These are phyloP conservation scores for Syncephalastrum contaminatum DNA, from an alignment of 371 early-diverging fungal genomes.

Conservation along the genomic window DNA sequence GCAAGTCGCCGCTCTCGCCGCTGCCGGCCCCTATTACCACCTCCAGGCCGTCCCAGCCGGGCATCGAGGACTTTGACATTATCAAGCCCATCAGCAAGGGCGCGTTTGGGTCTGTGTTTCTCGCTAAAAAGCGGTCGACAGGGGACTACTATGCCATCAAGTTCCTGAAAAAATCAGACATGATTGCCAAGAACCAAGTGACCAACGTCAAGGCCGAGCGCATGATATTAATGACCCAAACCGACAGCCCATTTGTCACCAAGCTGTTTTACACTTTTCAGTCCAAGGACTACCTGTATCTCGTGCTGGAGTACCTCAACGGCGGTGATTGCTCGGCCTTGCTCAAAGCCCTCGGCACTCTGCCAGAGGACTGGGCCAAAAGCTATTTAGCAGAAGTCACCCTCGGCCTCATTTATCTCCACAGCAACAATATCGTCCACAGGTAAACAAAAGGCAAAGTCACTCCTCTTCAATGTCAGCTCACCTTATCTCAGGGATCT, in stretches of 20 bases:
- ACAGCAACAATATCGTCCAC: constrained; percentile 80
- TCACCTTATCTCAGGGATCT: constrained; percentile 57
- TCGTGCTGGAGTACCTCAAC: constrained; percentile 95
- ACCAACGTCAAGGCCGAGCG: constrained; percentile 88
- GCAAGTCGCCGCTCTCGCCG: constrained; percentile 46
- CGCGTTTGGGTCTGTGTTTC: constrained; percentile 88
- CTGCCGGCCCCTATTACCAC: constrained; percentile 35
- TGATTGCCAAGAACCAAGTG: constrained; percentile 92
- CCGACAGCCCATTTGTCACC: constrained; percentile 92
- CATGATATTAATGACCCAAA: constrained; percentile 81
- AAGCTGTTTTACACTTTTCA: constrained; percentile 94
- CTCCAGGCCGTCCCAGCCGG: constrained; percentile 57
- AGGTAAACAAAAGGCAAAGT: constrained; percentile 48
- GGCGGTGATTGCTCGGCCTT: constrained; percentile 96
- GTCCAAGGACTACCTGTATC: constrained; percentile 85
- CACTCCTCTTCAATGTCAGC: too few species aligned
- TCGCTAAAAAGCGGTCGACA: constrained; percentile 82
- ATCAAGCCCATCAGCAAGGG: constrained; percentile 92
- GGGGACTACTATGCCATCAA: constrained; percentile 92
- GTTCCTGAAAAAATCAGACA: constrained; percentile 84
- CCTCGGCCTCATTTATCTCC: constrained; percentile 90
- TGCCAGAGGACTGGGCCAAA: constrained; percentile 90
- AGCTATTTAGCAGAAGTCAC: constrained; percentile 95
- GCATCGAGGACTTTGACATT: constrained; percentile 89
- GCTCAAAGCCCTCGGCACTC: constrained; percentile 79